Evolutionary conservation across 2,329 filamentous ascomycete genomes (phyloP), one percentile per base, ranked within the genome.

Genomic region (Chaetomium sp.): DNA sequence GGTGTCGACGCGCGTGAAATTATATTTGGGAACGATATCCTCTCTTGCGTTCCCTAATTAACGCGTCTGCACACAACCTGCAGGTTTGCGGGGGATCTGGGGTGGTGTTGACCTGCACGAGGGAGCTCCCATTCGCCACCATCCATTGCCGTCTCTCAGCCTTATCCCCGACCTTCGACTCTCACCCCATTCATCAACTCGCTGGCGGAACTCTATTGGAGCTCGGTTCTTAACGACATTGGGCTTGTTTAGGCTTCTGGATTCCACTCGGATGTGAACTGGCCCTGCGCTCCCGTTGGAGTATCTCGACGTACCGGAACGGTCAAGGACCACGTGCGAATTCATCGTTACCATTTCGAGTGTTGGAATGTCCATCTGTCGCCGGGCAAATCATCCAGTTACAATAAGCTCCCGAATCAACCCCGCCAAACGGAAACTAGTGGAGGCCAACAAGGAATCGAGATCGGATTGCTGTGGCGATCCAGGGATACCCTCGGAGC

Each of bases 401-500:
- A 66, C 60, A 57, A 57, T 16, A 53, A 38, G 27, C 23, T 55
- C 19, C 12, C 51, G 23, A 13, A 23, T 23, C 29, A 38, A 38
- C 58, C 54, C 57, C 42, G 58, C 58, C 62, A 67, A 69, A 68
- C 62, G 42, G 7, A 65, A 65, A 61, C 62, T 16, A 57, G 35
- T 21, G 29, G 57, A 33, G 47, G 27, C 55, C 42, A 64, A 47
- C 42, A 27, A 27, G 25, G 35, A 49, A 27, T 33, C 31, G 35
- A 56, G 51, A 61, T 62, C 50, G 55, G 60, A 58, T 56, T 47
- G 42, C 42, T 42, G 29, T 38, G 51, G 33, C 59, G 50, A 57
- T 49, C 66, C 68, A 67, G 69, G 70, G 67, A 68, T 63, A 58
- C 33, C 56, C 58, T 69, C 69, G 71, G 69, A 62, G 67, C 67